Conservation (phyloP, 106 monocot species). For the Acorus calamus region DNA sequence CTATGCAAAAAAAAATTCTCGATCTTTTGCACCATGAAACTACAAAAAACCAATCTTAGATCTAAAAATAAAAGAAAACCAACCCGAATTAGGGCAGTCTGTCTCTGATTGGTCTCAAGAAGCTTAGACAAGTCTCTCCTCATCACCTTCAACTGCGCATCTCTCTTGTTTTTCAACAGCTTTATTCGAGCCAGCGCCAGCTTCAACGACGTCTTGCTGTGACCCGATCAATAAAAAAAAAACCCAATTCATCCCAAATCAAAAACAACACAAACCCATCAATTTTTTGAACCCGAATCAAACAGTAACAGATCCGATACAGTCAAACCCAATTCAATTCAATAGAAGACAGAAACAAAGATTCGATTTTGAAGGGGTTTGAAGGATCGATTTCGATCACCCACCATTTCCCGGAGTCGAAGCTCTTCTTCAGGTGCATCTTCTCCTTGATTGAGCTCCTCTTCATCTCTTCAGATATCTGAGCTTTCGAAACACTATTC, state of each 20-base stretch:
- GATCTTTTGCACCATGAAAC: too few species aligned
- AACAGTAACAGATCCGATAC: too few species aligned
- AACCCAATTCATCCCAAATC: background rate
- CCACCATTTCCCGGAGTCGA: conserved; percentile 64
- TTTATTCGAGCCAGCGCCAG: conserved; percentile 63
- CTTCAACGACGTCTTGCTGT: conserved; percentile 89
- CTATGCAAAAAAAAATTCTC: too few species aligned
- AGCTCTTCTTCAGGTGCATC: conserved; percentile 48
- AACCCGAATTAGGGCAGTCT: conserved; percentile 84
- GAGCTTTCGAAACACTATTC: too few species aligned
- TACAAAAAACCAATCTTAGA: too few species aligned
- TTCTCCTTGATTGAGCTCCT: conserved; percentile 1
- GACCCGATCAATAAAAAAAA: background rate
- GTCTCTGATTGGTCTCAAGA: conserved; percentile 58
- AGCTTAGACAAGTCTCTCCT: conserved; percentile 74
- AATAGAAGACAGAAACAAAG: too few species aligned
- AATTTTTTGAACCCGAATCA: too few species aligned
- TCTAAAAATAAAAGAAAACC: conserved; percentile 1
- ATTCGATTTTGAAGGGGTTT: too few species aligned
- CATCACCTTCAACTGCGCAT: conserved; percentile 44
- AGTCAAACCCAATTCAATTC: too few species aligned
- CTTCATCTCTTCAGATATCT: too few species aligned
- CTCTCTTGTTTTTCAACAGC: conserved; percentile 71
- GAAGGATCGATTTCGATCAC: too few species aligned
- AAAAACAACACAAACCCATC: background rate